Percentiles rank a stretch among this genome's conserved stretches.
Evolutionary conservation across 257 asterid species (phyloP).

Genomic region (Euphrasia confusa): DNA sequence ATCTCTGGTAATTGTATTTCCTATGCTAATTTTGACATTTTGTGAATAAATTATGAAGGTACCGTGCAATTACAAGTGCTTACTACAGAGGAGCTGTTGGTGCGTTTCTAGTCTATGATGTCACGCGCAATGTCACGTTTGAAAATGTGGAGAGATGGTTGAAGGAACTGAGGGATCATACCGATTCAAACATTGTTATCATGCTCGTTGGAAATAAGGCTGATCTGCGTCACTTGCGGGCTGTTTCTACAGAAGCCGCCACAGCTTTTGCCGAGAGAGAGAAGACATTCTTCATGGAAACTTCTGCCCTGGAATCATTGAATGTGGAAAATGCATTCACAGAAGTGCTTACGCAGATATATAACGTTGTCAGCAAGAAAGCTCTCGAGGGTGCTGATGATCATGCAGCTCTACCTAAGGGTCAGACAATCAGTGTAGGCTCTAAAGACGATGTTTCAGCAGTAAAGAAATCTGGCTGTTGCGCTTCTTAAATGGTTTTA

Average conservation of each 20-base stretch:
- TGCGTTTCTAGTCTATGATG: background rate
- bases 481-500: background rate
- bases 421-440: background rate
- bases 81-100: slow-evolving; percentile 2
- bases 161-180: background rate
- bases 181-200: background rate
- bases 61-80: slow-evolving; percentile 1
- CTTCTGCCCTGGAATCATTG: background rate
- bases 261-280: background rate
- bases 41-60: background rate
- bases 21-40: background rate
- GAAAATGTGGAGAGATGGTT: background rate
- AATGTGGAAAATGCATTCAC: background rate
- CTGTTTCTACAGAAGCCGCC: background rate
- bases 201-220: slow-evolving; percentile 1
- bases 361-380: background rate
- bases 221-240: background rate
- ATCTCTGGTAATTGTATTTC: background rate
- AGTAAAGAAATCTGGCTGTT: background rate
- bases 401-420: background rate
- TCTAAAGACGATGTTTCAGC: background rate
- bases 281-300: background rate
- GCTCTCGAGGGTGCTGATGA: background rate
- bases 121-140: background rate
- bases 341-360: background rate